Evolutionary conservation across 345 rosid genomes (phyloP).

Genomic region (Kernera saxatilis): DNA sequence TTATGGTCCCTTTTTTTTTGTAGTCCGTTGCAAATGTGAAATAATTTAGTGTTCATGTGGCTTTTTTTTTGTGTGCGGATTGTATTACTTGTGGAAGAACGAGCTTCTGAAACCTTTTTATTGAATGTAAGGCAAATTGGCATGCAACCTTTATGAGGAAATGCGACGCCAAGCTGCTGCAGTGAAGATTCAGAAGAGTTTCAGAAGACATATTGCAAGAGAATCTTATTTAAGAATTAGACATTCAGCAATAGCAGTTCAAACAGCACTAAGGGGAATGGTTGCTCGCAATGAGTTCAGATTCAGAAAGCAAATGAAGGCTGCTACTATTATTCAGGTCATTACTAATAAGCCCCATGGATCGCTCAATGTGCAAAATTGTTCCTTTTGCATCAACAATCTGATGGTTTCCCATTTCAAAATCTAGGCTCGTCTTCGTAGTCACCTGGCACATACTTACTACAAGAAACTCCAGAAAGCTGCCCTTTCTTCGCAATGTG

Average conservation of each 20-base stretch:
- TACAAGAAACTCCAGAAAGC: constrained; percentile 87
- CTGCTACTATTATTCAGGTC: constrained; percentile 90
- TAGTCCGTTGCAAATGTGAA: not conserved
- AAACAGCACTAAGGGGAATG: constrained; percentile 91
- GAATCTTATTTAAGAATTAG: constrained; percentile 48
- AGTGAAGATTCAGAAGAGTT: constrained; percentile 82
- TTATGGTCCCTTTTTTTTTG: not conserved
- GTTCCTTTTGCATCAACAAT: not conserved
- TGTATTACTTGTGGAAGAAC: not conserved
- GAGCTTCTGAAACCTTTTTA: constrained; percentile 13
- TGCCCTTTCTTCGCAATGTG: constrained; percentile 76
- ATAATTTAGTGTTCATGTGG: not conserved
- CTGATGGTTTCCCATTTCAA: constrained; percentile 21
- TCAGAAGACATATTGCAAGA: constrained; percentile 59
- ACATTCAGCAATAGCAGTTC: constrained; percentile 63
- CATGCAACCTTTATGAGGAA: constrained; percentile 77
- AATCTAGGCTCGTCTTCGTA: constrained; percentile 73
- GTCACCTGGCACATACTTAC: constrained; percentile 61
- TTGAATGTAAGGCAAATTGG: constrained; percentile 58
- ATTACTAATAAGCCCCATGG: not conserved
- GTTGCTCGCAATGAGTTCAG: constrained; percentile 91
- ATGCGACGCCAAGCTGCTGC: constrained; percentile 87
- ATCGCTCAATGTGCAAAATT: not conserved
- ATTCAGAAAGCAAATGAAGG: constrained; percentile 87
- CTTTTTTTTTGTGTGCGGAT: not conserved